A percentile compares a stretch with the other conserved stretches of the same genome.
Evolutionary conservation across 495 filamentous ascomycete genomes (phyloP).

Genomic region (Sabuloglossum arenarium): DNA sequence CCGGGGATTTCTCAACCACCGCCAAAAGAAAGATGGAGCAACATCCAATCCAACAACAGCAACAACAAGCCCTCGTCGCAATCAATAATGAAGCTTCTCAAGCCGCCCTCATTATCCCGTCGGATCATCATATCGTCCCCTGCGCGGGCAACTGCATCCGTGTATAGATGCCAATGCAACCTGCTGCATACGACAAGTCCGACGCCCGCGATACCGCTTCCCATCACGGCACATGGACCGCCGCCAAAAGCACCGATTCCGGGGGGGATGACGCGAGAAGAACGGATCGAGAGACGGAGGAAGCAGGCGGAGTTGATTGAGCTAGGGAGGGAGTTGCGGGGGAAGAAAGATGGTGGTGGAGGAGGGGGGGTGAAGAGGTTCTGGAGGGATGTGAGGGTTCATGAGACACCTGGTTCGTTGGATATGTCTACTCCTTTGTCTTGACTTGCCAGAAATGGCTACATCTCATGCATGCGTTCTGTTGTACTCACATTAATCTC

Average conservation of each 20-base stretch:
- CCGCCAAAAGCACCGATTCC: slow-evolving; percentile 59
- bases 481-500: neutral
- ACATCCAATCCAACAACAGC: too few species aligned
- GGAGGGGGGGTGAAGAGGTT: slow-evolving; percentile 47
- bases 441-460: slow-evolving; percentile 1
- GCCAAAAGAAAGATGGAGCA: too few species aligned
- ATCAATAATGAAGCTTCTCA: neutral
- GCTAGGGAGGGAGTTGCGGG: slow-evolving; percentile 23
- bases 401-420: slow-evolving; percentile 27
- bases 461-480: neutral
- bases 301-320: slow-evolving; percentile 32
- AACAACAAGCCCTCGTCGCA: too few species aligned
- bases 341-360: slow-evolving; percentile 22
- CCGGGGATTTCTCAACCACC: too few species aligned
- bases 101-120: neutral
- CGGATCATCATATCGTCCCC: neutral
- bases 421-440: neutral
- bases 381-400: slow-evolving; percentile 63
- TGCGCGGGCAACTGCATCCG: neutral
- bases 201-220: slow-evolving; percentile 34
- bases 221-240: slow-evolving; percentile 63
- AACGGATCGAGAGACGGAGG: slow-evolving; percentile 29
- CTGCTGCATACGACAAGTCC: slow-evolving; percentile 28
- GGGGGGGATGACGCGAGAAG: slow-evolving; percentile 26
- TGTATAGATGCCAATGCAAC: neutral